These are phyloP conservation scores for Tolypocladium inflatum DNA, from an alignment of 2,329 filamentous ascomycete genomes.

Conservation along the genomic window DNA sequence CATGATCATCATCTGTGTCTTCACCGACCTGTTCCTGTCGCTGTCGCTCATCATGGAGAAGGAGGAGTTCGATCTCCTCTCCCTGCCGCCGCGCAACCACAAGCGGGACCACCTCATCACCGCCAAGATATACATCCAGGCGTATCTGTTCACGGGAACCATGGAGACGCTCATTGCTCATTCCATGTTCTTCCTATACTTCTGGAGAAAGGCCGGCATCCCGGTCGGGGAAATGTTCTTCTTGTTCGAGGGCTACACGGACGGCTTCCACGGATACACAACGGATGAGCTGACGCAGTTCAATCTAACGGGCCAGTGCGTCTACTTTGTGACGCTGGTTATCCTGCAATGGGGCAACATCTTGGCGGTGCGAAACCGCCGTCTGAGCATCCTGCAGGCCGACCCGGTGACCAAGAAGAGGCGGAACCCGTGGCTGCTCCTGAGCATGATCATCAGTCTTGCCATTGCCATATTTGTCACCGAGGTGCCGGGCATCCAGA, in stretches of 20 bases:
- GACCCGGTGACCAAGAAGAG: conserved; percentile 35
- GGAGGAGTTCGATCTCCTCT: conserved; percentile 43
- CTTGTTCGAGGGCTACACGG: conserved; percentile 35
- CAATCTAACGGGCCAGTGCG: conserved; percentile 38
- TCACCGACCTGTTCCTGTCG: conserved; percentile 43
- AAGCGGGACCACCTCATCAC: conserved; percentile 43
- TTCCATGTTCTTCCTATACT: conserved; percentile 45
- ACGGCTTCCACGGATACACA: conserved; percentile 39
- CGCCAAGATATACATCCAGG: conserved; percentile 38
- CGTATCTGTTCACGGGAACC: conserved; percentile 41
- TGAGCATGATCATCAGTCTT: conserved; percentile 35
- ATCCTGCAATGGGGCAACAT: conserved; percentile 46
- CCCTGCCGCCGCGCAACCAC: conserved; percentile 38
- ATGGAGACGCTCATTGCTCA: conserved; percentile 41
- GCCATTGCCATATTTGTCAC: conserved; percentile 44
- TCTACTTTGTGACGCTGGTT: conserved; percentile 46
- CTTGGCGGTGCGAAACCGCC: conserved; percentile 39
- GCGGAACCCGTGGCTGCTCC: conserved; percentile 39
- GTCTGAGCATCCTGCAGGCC: conserved; percentile 40
- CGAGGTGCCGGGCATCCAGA: conserved; percentile 38
- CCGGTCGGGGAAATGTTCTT: conserved; percentile 38
- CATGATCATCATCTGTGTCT: conserved; percentile 50
- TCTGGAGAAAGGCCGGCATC: conserved; percentile 37
- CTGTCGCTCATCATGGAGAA: conserved; percentile 45
- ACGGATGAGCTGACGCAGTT: conserved; percentile 33